Evolutionary conservation across 2,329 filamentous ascomycete genomes (phyloP).

Genomic region (Cercospora citrullina): DNA sequence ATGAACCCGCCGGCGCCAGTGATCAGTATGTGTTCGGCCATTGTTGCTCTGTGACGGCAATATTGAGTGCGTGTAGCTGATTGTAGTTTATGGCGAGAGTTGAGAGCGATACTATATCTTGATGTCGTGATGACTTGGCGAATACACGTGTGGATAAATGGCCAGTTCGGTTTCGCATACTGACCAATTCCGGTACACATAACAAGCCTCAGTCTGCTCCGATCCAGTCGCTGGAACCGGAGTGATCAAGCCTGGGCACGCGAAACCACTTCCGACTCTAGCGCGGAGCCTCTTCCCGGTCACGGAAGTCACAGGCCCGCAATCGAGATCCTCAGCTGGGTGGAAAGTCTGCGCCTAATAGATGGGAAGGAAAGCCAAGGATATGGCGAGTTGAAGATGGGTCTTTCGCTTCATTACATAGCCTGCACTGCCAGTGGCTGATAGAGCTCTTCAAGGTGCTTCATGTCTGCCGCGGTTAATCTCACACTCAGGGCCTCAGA

Average conservation of each 20-base stretch:
- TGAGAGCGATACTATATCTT: background rate
- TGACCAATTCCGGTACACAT: background rate
- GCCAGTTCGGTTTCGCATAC: background rate
- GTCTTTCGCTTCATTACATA: conserved; percentile 7
- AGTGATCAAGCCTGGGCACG: background rate
- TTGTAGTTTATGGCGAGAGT: background rate
- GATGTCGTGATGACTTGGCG: background rate
- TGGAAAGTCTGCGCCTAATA: background rate
- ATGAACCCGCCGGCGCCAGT: conserved; percentile 50
- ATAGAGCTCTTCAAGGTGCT: conserved; percentile 64
- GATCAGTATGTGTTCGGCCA: conserved; percentile 39
- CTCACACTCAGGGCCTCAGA: conserved; percentile 49
- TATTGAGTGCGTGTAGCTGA: background rate
- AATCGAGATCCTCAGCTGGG: background rate
- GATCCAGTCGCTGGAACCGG: background rate
- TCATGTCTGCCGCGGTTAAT: conserved; percentile 60
- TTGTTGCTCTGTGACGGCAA: background rate
- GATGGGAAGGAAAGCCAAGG: background rate
- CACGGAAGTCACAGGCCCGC: background rate
- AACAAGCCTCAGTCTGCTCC: background rate
- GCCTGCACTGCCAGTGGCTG: conserved; percentile 10
- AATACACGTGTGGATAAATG: background rate
- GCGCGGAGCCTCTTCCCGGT: background rate
- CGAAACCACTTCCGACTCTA: background rate
- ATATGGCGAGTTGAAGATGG: background rate